phyloP scores from a whole-genome alignment of 2,329 filamentous ascomycete genomes.

The Dothiorella sarmentorum region DNA sequence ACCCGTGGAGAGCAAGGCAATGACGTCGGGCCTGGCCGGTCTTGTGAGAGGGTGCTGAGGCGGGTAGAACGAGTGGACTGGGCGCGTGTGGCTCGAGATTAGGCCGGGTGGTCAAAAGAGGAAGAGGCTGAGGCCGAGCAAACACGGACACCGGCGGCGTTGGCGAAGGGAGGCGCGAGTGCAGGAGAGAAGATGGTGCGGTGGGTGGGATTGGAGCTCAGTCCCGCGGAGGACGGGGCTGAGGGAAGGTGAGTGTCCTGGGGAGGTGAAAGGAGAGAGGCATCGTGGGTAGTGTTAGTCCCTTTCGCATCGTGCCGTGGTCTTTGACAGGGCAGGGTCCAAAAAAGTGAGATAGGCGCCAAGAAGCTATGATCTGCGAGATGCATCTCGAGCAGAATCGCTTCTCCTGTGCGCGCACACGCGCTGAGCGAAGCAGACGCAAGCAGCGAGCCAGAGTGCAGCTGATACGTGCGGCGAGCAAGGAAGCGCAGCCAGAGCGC shows the following conservation, averaged over 20 bases:
- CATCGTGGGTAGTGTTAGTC: constrained; percentile 30
- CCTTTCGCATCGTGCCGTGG: constrained; percentile 18
- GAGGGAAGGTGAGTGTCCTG: constrained; percentile 45
- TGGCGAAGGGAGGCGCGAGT: constrained; percentile 30
- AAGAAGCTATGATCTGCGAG: constrained; percentile 18
- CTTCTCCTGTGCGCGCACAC: constrained; percentile 8
- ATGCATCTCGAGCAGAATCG: constrained; percentile 18
- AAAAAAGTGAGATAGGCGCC: constrained; percentile 19
- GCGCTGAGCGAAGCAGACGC: background rate
- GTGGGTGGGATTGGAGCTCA: constrained; percentile 33
- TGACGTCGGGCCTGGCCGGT: constrained; percentile 11
- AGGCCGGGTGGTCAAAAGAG: constrained; percentile 11
- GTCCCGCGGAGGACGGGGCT: constrained; percentile 50
- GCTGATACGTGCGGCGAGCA: too few species aligned
- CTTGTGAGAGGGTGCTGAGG: constrained; percentile 13
- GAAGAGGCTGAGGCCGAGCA: constrained; percentile 19
- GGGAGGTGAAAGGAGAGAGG: constrained; percentile 36
- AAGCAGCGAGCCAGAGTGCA: background rate
- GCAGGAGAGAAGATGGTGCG: constrained; percentile 7
- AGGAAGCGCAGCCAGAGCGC: background rate
- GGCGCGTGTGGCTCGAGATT: constrained; percentile 19
- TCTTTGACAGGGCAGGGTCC: constrained; percentile 19
- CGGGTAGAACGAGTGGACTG: constrained; percentile 22
- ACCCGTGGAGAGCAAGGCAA: background rate
- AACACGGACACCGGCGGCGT: constrained; percentile 18